Evolutionary conservation across 2,329 filamentous ascomycete genomes (phyloP).

Genomic region (Hypomyces rosellus): DNA sequence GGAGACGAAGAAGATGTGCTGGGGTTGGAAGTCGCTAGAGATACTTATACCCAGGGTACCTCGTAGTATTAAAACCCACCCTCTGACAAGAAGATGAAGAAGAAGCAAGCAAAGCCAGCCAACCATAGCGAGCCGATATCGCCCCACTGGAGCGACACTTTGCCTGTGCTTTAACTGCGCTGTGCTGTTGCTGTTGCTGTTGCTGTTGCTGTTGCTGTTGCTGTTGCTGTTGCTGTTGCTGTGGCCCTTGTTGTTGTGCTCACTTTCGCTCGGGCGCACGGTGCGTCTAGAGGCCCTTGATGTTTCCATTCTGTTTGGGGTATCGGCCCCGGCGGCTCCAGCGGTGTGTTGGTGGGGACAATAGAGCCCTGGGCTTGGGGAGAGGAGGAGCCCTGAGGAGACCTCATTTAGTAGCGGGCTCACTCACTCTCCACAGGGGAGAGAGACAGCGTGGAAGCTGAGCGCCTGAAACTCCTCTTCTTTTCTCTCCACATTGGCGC

Average conservation of each 20-base stretch:
- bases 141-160: neutral
- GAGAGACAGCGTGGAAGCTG: neutral
- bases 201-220: neutral
- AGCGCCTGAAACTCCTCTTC: neutral
- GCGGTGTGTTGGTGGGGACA: slow-evolving; percentile 3
- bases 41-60: no score
- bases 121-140: neutral
- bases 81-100: no score
- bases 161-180: no score
- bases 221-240: no score
- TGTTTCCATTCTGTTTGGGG: neutral
- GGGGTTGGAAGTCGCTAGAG: no score
- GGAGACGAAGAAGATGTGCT: no score
- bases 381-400: neutral
- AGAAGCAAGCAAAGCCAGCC: neutral
- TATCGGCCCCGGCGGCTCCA: slow-evolving; percentile 4
- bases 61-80: no score
- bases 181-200: no score
- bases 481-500: no score
- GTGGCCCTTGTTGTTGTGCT: neutral
- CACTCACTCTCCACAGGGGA: no score
- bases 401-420: no score
- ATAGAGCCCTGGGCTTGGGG: neutral
- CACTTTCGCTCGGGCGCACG: slow-evolving; percentile 1
- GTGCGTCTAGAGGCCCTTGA: neutral